Evolutionary conservation across 2,329 filamentous ascomycete genomes (phyloP), one percentile per base, ranked within the genome.

Genomic region (Penicillium decumbens): DNA sequence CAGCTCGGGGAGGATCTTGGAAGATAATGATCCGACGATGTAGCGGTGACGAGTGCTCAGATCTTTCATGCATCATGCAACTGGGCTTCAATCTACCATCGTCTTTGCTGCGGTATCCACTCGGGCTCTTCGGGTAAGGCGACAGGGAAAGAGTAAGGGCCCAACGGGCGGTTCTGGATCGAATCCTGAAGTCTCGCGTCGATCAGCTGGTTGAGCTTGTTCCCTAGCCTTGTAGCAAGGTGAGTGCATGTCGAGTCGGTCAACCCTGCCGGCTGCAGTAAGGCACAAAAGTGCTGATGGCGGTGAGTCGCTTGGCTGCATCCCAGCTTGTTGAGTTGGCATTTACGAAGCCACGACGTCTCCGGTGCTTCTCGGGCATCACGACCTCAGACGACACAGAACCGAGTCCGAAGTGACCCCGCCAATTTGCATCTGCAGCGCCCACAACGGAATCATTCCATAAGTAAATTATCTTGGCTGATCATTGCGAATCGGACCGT

Each of bases 61-160:
- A 43, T 37, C 47, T 51, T 47, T 44, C 25, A 48, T 56, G 41
- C 45, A 53, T 61, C 56, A 62, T 52, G 53, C 58, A 55, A 54
- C 50, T 49, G 18, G 40, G 37, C 33, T 20, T 47, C 46, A 49
- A 45, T 44, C 50, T 43, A 58, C 27, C 43, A 56, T 64, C 63
- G 64, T 66, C 63, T 68, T 55, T 54, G 56, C 52, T 42, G 43
- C 44, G 41, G 59, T 47, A 49, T 53, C 65, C 66, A 68, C 60
- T 67, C 66, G 65, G 66, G 66, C 53, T 54, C 53, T 54, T 60
- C 63, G 66, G 66, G 20, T 23, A 68, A 57, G 43, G 20, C 18
- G 20, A 20, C 39, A 41, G 38, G 41, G 45, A 41, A 27, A 39
- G 39, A 51, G 37, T 18, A 37, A 49, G 41, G 28, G 51, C 51